Base-by-base conservation (phyloP, 495 filamentous ascomycete genomes). In the Chaetomium tenue region DNA sequence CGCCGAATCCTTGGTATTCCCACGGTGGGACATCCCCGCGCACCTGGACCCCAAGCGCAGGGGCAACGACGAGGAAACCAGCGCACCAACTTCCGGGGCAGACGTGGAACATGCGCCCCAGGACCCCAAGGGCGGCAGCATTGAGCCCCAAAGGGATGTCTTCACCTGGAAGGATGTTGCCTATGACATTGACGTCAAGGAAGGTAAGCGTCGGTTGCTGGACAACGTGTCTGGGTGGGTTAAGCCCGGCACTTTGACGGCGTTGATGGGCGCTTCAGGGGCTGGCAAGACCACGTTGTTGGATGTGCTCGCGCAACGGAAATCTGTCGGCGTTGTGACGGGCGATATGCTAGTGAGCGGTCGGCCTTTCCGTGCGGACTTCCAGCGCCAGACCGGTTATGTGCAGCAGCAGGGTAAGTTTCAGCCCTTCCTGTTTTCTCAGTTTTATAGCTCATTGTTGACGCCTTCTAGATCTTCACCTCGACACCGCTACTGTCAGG, bases 341-440 rank as follows among this genome's bases (percentile, higher is more conserved):
- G 91, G 91, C 11, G 85, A 91, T 51, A 90, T 92, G 82, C 73
- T 91, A 0, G 86, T 96, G 5, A 86, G 92, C 65, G 90, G 88
- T 0, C 78, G 78, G 15, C 84, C 80, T 28, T 83, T 87, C 11
- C 88, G 89, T 58, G 79, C 82, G 8, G 87, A 86, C 3, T 94
- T 95, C 75, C 89, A 91, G 68, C 85, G 91, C 2, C 89, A 91
- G 73, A 93, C 89, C 2, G 92, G 91, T 18, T 96, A 96, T 70
- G 92, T 91, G 18, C 90, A 97, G 71, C 92, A 97, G 70, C 89
- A 95, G 72, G 92, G 91, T 77, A 77, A 84, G 70, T 47, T n/a
- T 37, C n/a, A n/a, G n/a, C n/a, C n/a, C 46, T 18, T n/a, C 28
- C 52, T 15, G 1, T 60, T 46, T 6, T 0, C 5, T 37, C 15